Conservation (phyloP, 768 basidiomycete genomes). For the Collybiopsis confluens region DNA sequence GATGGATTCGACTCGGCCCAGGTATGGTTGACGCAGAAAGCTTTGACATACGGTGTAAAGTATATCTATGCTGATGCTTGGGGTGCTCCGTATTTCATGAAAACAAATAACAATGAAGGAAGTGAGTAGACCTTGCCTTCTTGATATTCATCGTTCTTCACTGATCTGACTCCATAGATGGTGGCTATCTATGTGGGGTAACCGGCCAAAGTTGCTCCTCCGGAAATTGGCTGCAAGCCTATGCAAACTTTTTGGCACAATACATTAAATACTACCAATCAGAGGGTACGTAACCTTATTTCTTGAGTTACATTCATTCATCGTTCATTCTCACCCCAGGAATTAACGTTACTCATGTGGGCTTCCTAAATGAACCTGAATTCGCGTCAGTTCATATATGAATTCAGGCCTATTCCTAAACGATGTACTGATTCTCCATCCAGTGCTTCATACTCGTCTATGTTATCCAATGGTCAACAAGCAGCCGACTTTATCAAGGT, state of each 20-base stretch:
- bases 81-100: conserved; percentile 13
- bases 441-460: conserved; percentile 13
- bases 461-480: conserved; percentile 11
- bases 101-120: conserved; percentile 10
- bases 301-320: too few relatives aligned
- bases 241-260: conserved; percentile 10
- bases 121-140: not conserved
- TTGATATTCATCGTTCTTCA: not conserved
- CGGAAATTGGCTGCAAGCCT: conserved; percentile 12
- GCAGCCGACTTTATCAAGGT: conserved; percentile 13
- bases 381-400: conserved; percentile 4
- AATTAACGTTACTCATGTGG: conserved; percentile 11
- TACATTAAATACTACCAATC: conserved; percentile 10
- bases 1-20: conserved; percentile 9
- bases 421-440: not conserved
- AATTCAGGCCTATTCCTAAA: not conserved
- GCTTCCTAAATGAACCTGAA: conserved; percentile 12
- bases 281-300: not conserved
- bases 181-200: conserved; percentile 10
- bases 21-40: conserved; percentile 12
- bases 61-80: conserved; percentile 11
- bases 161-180: not conserved
- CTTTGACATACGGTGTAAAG: conserved; percentile 8
- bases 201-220: conserved; percentile 8
- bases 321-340: too few relatives aligned